Conservation (phyloP, 1,284 basidiomycete species). For the Phenoliferia sp. region DNA sequence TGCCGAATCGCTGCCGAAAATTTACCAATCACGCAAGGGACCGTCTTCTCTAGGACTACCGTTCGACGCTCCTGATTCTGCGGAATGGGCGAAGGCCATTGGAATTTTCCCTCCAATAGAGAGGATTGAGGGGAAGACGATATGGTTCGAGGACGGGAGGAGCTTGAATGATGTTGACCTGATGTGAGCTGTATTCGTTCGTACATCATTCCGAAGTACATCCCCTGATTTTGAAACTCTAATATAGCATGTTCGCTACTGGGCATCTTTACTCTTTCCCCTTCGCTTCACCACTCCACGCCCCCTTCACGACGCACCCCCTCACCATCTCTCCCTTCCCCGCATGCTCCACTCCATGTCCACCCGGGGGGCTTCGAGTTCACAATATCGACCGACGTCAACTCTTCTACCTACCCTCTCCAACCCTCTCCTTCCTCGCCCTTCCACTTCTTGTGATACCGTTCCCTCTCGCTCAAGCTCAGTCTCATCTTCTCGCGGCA, state of each 20-base stretch:
- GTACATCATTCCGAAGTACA: neutral
- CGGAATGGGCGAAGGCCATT: constrained; percentile 40
- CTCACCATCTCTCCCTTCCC: constrained; percentile 14
- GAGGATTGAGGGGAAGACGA: constrained; percentile 34
- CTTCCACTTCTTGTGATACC: constrained; percentile 40
- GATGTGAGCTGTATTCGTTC: constrained; percentile 28
- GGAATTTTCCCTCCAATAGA: constrained; percentile 39
- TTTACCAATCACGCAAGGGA: constrained; percentile 40
- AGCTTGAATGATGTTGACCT: constrained; percentile 39
- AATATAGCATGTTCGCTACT: constrained; percentile 35
- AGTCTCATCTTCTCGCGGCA: constrained; percentile 43
- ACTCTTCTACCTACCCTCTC: constrained; percentile 44
- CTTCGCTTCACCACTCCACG: constrained; percentile 40
- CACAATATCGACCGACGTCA: constrained; percentile 18
- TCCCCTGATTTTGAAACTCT: neutral
- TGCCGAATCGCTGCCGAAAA: constrained; percentile 7
- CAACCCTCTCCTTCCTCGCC: constrained; percentile 42
- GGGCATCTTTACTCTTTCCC: constrained; percentile 47
- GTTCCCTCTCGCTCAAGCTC: constrained; percentile 46
- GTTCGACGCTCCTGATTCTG: constrained; percentile 30
- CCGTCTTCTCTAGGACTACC: constrained; percentile 17
- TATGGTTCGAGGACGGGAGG: constrained; percentile 38
- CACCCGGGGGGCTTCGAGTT: constrained; percentile 22
- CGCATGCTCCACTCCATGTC: neutral
- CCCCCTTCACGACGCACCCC: constrained; percentile 39